Evolutionary conservation across 2,329 filamentous ascomycete species (phyloP).

Genomic region (Botrytis pseudocinerea): DNA sequence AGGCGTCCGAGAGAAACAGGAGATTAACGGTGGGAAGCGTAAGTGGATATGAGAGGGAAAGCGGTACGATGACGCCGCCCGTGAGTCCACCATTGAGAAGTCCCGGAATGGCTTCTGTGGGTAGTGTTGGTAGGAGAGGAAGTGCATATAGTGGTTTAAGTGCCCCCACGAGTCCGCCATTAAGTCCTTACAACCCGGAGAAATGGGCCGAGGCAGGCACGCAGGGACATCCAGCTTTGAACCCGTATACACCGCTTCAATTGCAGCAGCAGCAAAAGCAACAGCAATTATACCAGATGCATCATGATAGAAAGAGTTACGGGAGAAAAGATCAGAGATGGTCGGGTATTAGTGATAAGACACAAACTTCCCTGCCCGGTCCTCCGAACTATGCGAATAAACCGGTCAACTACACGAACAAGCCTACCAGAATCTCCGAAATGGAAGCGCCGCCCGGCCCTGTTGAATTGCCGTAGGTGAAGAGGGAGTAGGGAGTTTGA

Average conservation of each 20-base stretch:
- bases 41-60: not conserved
- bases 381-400: slow-evolving; percentile 1
- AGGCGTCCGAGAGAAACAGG: slow-evolving; percentile 8
- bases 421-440: slow-evolving; percentile 8
- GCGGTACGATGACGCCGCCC: not conserved
- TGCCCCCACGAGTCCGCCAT: not conserved
- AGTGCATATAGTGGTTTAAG: slow-evolving; percentile 13
- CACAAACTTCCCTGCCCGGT: not conserved
- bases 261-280: slow-evolving; percentile 11
- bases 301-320: slow-evolving; percentile 15
- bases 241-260: not conserved
- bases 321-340: slow-evolving; percentile 10
- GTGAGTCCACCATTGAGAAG: slow-evolving; percentile 13
- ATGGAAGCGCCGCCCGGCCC: slow-evolving; percentile 19
- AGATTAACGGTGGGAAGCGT: not conserved
- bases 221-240: slow-evolving; percentile 1
- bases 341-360: slow-evolving; percentile 12
- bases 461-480: slow-evolving; percentile 13
- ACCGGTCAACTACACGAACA: slow-evolving; percentile 6
- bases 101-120: not conserved
- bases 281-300: not conserved
- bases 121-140: slow-evolving; percentile 13
- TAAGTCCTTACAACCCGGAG: slow-evolving; percentile 20
- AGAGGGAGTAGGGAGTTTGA: not conserved
- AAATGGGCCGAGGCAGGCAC: slow-evolving; percentile 16